phyloP scores from a whole-genome alignment of 2,329 filamentous ascomycete genomes.

The Xylaria sp. region DNA sequence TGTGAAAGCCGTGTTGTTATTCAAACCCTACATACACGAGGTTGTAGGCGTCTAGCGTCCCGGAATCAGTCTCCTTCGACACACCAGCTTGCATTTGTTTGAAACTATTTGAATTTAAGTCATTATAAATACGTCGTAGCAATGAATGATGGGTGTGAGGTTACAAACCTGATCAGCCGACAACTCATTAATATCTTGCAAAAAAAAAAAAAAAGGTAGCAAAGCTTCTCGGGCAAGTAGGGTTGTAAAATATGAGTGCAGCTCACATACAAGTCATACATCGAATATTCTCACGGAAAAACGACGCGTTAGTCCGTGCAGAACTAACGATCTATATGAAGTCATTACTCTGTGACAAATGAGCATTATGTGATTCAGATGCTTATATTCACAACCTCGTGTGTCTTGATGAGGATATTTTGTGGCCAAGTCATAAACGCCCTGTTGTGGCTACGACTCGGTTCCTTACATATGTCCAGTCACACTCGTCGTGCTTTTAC shows the following conservation, averaged over 20 bases:
- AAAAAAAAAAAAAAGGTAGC: not conserved
- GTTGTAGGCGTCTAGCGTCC: too few relatives aligned
- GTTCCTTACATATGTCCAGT: not conserved
- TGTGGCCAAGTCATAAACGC: not conserved
- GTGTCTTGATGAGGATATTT: not conserved
- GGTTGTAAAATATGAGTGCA: not conserved
- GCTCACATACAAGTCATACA: not conserved
- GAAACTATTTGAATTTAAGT: not conserved
- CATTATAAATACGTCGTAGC: not conserved
- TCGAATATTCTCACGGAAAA: not conserved
- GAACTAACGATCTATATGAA: too few relatives aligned
- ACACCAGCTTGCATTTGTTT: too few relatives aligned
- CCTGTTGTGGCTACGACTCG: not conserved
- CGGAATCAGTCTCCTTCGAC: too few relatives aligned
- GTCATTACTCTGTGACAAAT: too few relatives aligned
- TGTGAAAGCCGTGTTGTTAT: not conserved
- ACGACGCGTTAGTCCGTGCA: too few relatives aligned
- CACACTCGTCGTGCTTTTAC: not conserved
- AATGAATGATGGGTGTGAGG: not conserved
- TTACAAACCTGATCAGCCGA: conserved; percentile 1
- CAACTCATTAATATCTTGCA: too few relatives aligned
- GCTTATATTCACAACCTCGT: not conserved
- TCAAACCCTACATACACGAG: not conserved
- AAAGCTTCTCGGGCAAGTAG: not conserved
- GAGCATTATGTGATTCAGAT: not conserved